These are phyloP conservation scores for Lepidopterella palustris DNA, from an alignment of 495 filamentous ascomycete genomes.

Conservation along the genomic window DNA sequence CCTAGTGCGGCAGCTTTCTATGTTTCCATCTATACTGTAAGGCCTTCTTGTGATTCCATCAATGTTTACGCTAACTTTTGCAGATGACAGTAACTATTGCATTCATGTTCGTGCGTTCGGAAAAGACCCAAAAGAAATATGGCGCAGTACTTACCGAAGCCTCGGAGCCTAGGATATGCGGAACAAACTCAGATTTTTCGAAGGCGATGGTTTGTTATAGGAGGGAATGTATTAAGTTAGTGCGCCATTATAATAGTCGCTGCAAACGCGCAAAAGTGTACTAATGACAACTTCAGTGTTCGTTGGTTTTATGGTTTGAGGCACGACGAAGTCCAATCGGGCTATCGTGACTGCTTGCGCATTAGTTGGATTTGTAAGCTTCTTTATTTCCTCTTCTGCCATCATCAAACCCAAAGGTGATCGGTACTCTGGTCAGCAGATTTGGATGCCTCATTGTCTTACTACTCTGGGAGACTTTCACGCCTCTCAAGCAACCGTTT, in stretches of 20 bases:
- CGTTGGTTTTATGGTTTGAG: constrained; percentile 19
- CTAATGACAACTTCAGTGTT: too few species aligned
- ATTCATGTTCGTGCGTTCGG: constrained; percentile 19
- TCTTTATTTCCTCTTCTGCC: constrained; percentile 27
- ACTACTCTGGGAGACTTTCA: constrained; percentile 23
- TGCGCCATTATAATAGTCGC: too few species aligned
- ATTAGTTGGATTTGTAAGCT: constrained; percentile 21
- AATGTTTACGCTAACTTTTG: background rate
- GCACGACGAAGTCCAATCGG: constrained; percentile 11
- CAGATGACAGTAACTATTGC: constrained; percentile 29
- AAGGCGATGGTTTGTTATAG: constrained; percentile 26
- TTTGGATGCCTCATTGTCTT: constrained; percentile 22
- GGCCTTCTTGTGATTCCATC: background rate
- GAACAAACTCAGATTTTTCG: constrained; percentile 31
- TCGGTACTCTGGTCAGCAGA: constrained; percentile 26
- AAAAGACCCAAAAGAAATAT: background rate
- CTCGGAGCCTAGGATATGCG: constrained; percentile 18
- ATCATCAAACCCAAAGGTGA: constrained; percentile 27
- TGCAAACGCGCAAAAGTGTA: too few species aligned
- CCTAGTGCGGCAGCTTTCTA: constrained; percentile 25
- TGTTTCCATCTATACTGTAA: constrained; percentile 28
- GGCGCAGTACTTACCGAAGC: background rate
- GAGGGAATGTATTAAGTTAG: constrained; percentile 28
- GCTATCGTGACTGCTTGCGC: constrained; percentile 13
- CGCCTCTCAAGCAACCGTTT: constrained; percentile 27